Conservation (phyloP, 2,329 filamentous ascomycete genomes). For the Aspergillus brunneoviolaceus region DNA sequence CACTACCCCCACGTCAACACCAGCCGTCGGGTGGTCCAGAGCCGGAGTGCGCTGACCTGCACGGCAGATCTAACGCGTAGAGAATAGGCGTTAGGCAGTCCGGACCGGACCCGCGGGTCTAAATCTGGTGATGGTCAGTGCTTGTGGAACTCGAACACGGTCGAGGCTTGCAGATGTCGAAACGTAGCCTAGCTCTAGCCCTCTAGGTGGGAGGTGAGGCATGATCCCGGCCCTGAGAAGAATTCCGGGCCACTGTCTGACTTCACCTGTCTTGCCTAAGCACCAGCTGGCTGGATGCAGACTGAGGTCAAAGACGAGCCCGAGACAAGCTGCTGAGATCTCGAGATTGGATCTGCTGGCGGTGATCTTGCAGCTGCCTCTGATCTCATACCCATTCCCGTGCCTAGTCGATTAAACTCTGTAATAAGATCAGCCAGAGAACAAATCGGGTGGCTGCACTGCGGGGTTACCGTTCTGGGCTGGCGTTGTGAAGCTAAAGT, state of each 20-base stretch:
- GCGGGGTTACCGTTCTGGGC: slow-evolving; percentile 7
- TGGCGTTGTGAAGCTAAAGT: slow-evolving; percentile 7
- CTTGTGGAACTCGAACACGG: slow-evolving; percentile 14
- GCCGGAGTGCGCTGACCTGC: slow-evolving; percentile 9
- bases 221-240: not conserved
- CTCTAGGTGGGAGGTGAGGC: no score
- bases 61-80: slow-evolving; percentile 7
- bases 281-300: not conserved
- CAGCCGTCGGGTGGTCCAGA: slow-evolving; percentile 3
- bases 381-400: not conserved
- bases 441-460: not conserved
- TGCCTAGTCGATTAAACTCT: no score
- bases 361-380: not conserved
- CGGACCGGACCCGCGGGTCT: slow-evolving; percentile 2
- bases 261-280: not conserved
- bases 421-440: not conserved
- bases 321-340: not conserved
- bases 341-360: not conserved
- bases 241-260: not conserved
- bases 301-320: not conserved
- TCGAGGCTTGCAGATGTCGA: not conserved
- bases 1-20: not conserved
- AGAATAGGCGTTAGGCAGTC: slow-evolving; percentile 1
- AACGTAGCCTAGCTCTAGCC: not conserved
- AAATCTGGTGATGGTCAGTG: slow-evolving; percentile 15